Conservation (phyloP, 2,329 filamentous ascomycete species). For the Aspergillus sp. region DNA sequence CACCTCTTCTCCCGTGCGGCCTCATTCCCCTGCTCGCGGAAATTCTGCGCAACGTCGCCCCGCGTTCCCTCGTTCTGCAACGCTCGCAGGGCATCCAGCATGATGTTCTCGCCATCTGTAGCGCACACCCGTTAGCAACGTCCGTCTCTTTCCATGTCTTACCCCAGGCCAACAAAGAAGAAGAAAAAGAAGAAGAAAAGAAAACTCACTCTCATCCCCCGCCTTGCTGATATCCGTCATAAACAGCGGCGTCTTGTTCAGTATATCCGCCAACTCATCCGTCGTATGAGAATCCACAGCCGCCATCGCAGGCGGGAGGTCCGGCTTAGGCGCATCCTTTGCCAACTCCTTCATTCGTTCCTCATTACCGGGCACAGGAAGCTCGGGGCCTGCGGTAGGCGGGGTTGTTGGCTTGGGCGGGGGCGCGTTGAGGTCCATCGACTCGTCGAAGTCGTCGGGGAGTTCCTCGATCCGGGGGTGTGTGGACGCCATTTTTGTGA, state of each 20-base stretch:
- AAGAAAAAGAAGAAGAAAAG: neutral
- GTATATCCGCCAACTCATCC: slow-evolving; percentile 62
- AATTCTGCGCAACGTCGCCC: slow-evolving; percentile 76
- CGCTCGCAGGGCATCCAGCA: slow-evolving; percentile 83
- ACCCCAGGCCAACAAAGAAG: neutral
- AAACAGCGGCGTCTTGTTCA: slow-evolving; percentile 80
- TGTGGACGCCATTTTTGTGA: slow-evolving; percentile 51
- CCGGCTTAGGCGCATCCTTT: slow-evolving; percentile 36
- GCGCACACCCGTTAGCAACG: neutral
- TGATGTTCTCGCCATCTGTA: slow-evolving; percentile 68
- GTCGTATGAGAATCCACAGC: slow-evolving; percentile 56
- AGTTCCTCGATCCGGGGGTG: slow-evolving; percentile 52
- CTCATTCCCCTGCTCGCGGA: slow-evolving; percentile 92
- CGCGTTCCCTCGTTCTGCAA: slow-evolving; percentile 91
- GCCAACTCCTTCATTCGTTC: slow-evolving; percentile 31
- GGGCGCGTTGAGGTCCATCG: slow-evolving; percentile 42
- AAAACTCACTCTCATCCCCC: slow-evolving; percentile 51
- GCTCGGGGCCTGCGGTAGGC: slow-evolving; percentile 24
- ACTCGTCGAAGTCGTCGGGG: slow-evolving; percentile 52
- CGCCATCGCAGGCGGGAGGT: slow-evolving; percentile 60
- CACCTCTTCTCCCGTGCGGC: slow-evolving; percentile 72
- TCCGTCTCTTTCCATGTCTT: neutral
- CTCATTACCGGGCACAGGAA: slow-evolving; percentile 42
- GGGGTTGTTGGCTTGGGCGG: slow-evolving; percentile 17
- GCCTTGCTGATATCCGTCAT: slow-evolving; percentile 82